phyloP scores from a whole-genome alignment of 2,329 filamentous ascomycete genomes.

The Calonectria leucothoes region DNA sequence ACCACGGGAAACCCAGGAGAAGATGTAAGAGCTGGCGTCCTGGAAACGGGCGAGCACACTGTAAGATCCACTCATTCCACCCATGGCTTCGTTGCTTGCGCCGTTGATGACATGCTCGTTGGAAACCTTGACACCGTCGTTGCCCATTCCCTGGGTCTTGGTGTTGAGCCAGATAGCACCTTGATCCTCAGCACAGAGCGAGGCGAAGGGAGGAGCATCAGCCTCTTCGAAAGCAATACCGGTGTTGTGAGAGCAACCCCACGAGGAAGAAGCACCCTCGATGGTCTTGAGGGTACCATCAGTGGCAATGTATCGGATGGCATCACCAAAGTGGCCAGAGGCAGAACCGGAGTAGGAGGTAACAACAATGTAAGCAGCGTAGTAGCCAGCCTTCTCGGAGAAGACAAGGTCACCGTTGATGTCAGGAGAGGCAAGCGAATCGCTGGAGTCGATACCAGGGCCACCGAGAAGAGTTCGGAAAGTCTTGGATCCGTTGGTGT shows the following conservation, averaged over 20 bases:
- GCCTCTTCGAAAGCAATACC: conserved; percentile 73
- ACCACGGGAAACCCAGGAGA: conserved; percentile 72
- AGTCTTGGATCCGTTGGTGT: conserved; percentile 63
- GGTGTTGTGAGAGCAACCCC: conserved; percentile 74
- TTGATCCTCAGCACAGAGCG: conserved; percentile 71
- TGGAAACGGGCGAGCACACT: conserved; percentile 66
- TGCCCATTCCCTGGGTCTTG: conserved; percentile 65
- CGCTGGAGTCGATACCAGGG: conserved; percentile 59
- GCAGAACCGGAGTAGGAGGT: conserved; percentile 67
- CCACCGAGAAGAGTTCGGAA: conserved; percentile 72
- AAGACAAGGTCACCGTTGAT: conserved; percentile 73
- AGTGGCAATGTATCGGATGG: conserved; percentile 58
- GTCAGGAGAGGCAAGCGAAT: conserved; percentile 65
- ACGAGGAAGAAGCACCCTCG: conserved; percentile 63
- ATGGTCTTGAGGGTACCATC: conserved; percentile 63
- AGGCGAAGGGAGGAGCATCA: conserved; percentile 67
- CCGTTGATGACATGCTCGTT: conserved; percentile 73
- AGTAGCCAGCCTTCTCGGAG: conserved; percentile 65
- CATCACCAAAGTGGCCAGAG: conserved; percentile 68
- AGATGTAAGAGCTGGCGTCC: conserved; percentile 65
- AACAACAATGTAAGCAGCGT: conserved; percentile 72
- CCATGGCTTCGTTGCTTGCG: conserved; percentile 67
- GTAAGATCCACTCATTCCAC: conserved; percentile 73
- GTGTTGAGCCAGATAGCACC: conserved; percentile 75
- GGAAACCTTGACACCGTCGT: conserved; percentile 66